Conservation (phyloP, 164 flowering plant species). For the Taxillus chinensis region DNA sequence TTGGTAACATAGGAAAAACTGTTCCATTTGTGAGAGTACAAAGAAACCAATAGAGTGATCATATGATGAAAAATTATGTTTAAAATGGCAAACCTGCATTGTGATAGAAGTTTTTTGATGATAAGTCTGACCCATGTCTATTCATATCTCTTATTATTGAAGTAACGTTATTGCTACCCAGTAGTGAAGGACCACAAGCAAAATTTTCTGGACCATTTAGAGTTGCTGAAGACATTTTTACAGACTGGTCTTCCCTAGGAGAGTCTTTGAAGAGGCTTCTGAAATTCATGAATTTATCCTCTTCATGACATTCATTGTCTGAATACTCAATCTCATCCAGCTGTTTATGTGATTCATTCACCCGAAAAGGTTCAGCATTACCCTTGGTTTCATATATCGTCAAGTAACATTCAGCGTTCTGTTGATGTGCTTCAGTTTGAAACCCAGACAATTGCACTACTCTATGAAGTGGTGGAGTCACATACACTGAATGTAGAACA, state of each 20-base stretch:
- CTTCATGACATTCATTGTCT: conserved; percentile 12
- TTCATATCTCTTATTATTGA: conserved; percentile 8
- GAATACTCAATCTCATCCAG: conserved; percentile 4
- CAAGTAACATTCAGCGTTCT: conserved; percentile 9
- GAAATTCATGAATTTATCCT: conserved; percentile 13
- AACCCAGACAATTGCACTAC: conserved; percentile 14
- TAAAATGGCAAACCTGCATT: conserved; percentile 30
- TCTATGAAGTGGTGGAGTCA: conserved; percentile 9
- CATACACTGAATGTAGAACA: conserved; percentile 8
- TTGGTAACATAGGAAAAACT: background rate
- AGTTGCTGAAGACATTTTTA: conserved; percentile 10
- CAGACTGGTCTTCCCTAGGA: conserved; percentile 25
- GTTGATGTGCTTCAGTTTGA: conserved; percentile 8
- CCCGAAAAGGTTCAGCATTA: conserved; percentile 12
- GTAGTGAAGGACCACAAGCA: conserved; percentile 15
- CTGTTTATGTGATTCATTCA: conserved; percentile 11
- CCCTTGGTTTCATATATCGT: conserved; percentile 12
- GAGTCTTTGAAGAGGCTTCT: conserved; percentile 16
- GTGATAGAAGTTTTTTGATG: conserved; percentile 12
- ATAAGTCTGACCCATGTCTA: conserved; percentile 15
- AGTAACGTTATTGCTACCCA: conserved; percentile 15
- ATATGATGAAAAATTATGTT: conserved; percentile 1
- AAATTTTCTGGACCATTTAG: conserved; percentile 17
- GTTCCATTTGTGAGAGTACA: background rate
- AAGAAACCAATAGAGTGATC: background rate